Evolutionary conservation across 75 land plant species (phyloP).

Genomic region (Selaginella moellendorffii): DNA sequence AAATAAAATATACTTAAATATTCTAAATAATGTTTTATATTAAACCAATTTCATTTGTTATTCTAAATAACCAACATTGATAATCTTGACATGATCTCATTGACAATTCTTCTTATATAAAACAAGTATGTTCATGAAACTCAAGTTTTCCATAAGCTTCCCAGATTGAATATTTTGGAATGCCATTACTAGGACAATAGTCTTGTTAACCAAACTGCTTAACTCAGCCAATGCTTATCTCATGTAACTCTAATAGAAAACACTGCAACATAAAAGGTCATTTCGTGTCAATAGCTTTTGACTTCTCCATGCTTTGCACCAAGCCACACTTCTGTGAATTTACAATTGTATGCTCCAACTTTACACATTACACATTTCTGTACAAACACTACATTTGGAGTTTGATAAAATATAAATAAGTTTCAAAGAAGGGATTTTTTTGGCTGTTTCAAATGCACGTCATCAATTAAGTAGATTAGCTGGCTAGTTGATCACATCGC

Average conservation of each 20-base stretch:
- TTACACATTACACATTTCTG: too few species aligned
- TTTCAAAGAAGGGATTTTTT: not conserved
- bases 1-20: too few species aligned
- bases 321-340: not conserved
- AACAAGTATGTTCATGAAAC: too few species aligned
- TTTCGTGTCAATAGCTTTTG: not conserved
- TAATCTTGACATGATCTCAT: too few species aligned
- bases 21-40: too few species aligned
- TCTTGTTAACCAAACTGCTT: not conserved
- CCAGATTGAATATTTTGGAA: not conserved
- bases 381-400: not conserved
- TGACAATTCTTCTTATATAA: too few species aligned
- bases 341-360: too few species aligned
- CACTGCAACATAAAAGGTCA: not conserved
- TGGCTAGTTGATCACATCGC: too few species aligned
- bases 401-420: not conserved
- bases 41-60: too few species aligned
- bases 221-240: not conserved
- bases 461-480: too few species aligned
- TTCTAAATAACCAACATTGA: too few species aligned
- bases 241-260: too few species aligned
- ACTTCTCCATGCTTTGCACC: not conserved
- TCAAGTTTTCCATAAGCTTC: not conserved
- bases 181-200: not conserved
- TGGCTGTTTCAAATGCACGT: not conserved